Percentiles rank a stretch among this genome's conserved stretches.
Evolutionary conservation across 306 rosid species (phyloP).

Genomic region (Cicer pinnatifidum): DNA sequence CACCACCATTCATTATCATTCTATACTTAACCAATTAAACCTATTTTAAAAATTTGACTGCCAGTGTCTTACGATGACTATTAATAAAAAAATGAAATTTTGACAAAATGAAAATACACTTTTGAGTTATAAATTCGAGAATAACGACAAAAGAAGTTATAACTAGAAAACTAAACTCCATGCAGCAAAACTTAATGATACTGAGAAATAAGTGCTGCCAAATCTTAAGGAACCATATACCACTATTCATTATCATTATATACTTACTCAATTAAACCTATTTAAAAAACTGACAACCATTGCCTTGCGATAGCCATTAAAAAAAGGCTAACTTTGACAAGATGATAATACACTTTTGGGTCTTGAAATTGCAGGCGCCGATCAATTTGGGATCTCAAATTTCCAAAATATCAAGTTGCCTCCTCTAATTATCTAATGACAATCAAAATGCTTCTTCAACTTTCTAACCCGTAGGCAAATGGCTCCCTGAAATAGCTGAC

Average conservation of each 20-base stretch:
- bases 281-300: neutral
- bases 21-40: slow-evolving; percentile 26
- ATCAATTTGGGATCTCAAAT: too few species aligned
- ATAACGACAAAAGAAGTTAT: too few species aligned
- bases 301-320: neutral
- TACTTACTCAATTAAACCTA: neutral
- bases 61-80: neutral
- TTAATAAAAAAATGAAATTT: neutral
- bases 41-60: neutral
- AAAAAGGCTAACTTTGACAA: neutral
- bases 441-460: too few species aligned
- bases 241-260: neutral
- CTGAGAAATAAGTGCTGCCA: neutral
- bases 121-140: neutral
- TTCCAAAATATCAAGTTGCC: too few species aligned
- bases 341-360: neutral
- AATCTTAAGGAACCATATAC: neutral
- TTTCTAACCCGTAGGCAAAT: too few species aligned
- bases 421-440: too few species aligned
- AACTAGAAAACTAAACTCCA: too few species aligned
- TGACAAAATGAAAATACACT: neutral
- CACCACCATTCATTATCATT: neutral
- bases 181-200: neutral
- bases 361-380: too few species aligned
- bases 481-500: too few species aligned